Percentiles rank a stretch among this genome's conserved stretches.
phyloP scores from a whole-genome alignment of 306 rosid genomes.

The Acacia crassicarpa region DNA sequence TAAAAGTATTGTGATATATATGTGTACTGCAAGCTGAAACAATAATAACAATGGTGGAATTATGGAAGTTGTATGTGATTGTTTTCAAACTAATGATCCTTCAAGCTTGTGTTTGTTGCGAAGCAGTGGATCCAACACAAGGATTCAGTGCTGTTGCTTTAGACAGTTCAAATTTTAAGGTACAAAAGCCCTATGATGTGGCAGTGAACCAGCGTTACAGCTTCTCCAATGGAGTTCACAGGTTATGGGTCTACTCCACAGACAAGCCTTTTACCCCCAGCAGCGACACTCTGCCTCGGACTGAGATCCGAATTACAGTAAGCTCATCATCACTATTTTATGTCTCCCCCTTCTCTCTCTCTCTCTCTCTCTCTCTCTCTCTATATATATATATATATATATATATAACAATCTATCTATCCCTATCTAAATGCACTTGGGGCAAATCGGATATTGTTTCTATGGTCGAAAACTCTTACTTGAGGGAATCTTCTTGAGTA shows the following conservation, averaged over 20 bases:
- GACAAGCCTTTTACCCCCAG: slow-evolving; percentile 27
- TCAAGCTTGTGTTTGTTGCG: not conserved
- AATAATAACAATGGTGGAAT: not conserved
- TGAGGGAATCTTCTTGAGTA: no score
- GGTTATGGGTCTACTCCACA: slow-evolving; percentile 30
- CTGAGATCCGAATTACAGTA: slow-evolving; percentile 39
- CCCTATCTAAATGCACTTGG: no score
- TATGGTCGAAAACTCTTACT: no score
- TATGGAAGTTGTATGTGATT: slow-evolving; percentile 14
- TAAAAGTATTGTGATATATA: not conserved
- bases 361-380: no score
- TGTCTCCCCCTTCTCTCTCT: no score
- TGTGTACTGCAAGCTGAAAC: no score
- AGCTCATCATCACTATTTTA: not conserved
- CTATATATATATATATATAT: no score
- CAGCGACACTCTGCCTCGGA: slow-evolving; percentile 34
- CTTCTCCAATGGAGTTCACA: slow-evolving; percentile 39
- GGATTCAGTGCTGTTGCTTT: slow-evolving; percentile 31
- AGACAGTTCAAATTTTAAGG: slow-evolving; percentile 17
- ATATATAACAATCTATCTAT: no score
- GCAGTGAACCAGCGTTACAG: slow-evolving; percentile 25
- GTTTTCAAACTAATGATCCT: slow-evolving; percentile 21
- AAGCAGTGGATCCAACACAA: slow-evolving; percentile 28
- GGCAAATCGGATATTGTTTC: no score
- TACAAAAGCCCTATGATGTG: slow-evolving; percentile 41